These are phyloP conservation scores for Dictyophora rubrovolvata DNA, from an alignment of 768 basidiomycete genomes.

Conservation along the genomic window DNA sequence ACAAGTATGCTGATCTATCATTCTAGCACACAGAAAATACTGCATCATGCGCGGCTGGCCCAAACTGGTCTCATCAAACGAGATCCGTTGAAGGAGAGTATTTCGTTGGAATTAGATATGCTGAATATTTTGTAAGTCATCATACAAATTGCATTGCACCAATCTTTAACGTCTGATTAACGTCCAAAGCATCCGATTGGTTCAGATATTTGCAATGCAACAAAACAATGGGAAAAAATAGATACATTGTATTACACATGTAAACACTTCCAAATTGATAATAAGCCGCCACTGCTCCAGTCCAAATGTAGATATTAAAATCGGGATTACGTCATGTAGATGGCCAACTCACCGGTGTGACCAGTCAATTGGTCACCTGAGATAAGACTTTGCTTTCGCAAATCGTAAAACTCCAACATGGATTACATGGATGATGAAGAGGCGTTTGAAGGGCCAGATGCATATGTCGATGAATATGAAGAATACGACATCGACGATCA, in stretches of 20 bases:
- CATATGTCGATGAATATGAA: conserved; percentile 25
- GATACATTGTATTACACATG: not conserved
- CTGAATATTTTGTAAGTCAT: conserved; percentile 74
- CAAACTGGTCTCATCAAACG: conserved; percentile 54
- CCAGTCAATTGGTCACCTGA: not conserved
- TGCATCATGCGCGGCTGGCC: conserved; percentile 64
- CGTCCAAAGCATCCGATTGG: conserved; percentile 56
- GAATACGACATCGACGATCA: conserved; percentile 24
- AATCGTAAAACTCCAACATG: not conserved
- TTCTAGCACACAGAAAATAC: conserved; percentile 71
- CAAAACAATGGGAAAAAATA: conserved; percentile 42
- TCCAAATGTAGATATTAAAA: not conserved
- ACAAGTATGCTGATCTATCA: conserved; percentile 3
- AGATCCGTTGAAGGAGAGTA: conserved; percentile 72
- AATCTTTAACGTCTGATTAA: not conserved
- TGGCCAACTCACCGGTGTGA: not conserved
- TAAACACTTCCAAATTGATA: not conserved
- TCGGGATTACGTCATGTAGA: not conserved
- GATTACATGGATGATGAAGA: conserved; percentile 20
- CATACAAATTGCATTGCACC: not conserved
- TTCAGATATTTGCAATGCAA: conserved; percentile 68
- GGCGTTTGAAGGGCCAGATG: conserved; percentile 25
- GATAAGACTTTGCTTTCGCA: not conserved
- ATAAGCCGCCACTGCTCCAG: not conserved
- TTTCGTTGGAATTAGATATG: conserved; percentile 75